Conservation (phyloP, 768 basidiomycete genomes). For the Collybia mongolica region DNA sequence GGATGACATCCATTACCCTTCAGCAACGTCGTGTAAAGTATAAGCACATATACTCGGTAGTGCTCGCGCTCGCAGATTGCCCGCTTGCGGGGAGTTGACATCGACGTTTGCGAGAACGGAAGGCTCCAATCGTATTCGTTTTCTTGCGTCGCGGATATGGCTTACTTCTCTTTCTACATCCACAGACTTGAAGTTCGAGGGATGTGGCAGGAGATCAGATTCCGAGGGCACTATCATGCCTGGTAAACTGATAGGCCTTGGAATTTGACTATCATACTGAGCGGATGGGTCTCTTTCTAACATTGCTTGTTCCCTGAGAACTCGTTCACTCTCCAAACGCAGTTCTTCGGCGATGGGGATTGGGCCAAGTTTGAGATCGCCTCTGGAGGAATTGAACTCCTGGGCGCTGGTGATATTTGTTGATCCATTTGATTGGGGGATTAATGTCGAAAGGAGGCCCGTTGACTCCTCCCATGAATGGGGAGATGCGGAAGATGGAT, state of each 20-base stretch:
- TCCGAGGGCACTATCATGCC: conserved; percentile 66
- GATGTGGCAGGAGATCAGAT: conserved; percentile 76
- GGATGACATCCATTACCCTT: conserved; percentile 62
- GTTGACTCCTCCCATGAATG: conserved; percentile 85
- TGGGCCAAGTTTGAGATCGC: conserved; percentile 83
- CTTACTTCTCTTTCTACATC: conserved; percentile 93
- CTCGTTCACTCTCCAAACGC: conserved; percentile 75
- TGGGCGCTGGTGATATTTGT: conserved; percentile 54
- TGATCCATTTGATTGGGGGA: conserved; percentile 58
- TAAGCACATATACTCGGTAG: conserved; percentile 94
- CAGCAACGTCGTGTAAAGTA: conserved; percentile 92
- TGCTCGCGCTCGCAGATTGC: conserved; percentile 56
- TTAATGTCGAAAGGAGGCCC: conserved; percentile 76
- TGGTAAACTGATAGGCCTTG: conserved; percentile 45
- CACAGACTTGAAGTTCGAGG: conserved; percentile 76
- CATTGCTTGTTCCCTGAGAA: conserved; percentile 79
- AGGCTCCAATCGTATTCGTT: conserved; percentile 89
- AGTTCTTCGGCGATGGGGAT: conserved; percentile 79
- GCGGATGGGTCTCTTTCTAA: conserved; percentile 66
- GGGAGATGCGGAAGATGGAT: conserved; percentile 58
- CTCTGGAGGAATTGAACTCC: conserved; percentile 74
- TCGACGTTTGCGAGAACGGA: conserved; percentile 58
- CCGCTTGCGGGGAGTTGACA: conserved; percentile 55
- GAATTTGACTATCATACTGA: conserved; percentile 61
- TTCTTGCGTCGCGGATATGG: conserved; percentile 84